Conservation (phyloP, 129 eudicot species). For the Tagetes erecta region DNA sequence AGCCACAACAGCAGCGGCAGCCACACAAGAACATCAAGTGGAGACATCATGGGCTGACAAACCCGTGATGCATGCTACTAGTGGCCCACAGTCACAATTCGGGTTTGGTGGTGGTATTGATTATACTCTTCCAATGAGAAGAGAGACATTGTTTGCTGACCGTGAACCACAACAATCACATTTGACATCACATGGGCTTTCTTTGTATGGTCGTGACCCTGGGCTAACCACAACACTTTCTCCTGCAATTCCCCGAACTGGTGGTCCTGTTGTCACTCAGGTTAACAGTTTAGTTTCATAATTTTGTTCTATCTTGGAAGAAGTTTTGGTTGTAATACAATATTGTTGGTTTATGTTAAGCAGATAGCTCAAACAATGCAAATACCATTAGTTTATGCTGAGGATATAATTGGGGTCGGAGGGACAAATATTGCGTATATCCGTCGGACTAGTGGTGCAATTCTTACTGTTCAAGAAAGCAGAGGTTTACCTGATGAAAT, state of each 20-base stretch:
- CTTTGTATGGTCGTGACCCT: constrained; percentile 65
- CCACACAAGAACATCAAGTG: constrained; percentile 49
- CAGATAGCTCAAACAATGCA: constrained; percentile 84
- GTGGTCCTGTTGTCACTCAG: constrained; percentile 75
- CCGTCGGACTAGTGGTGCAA: constrained; percentile 55
- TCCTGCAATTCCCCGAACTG: constrained; percentile 47
- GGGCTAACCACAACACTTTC: constrained; percentile 48
- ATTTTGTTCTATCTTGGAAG: constrained; percentile 3
- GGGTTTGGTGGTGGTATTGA: constrained; percentile 43
- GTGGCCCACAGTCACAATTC: constrained; percentile 26
- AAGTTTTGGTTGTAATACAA: constrained; percentile 1
- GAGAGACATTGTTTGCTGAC: constrained; percentile 59
- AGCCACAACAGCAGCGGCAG: constrained; percentile 30
- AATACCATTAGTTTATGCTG: constrained; percentile 76
- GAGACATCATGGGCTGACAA: constrained; percentile 74
- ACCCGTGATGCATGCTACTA: constrained; percentile 36
- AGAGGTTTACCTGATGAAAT: constrained; percentile 71
- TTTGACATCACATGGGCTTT: constrained; percentile 44
- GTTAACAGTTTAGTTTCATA: constrained; percentile 32
- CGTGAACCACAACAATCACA: constrained; percentile 67
- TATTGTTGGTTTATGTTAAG: constrained; percentile 13
- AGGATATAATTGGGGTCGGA: constrained; percentile 77
- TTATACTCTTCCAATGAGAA: constrained; percentile 49
- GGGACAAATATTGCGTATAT: constrained; percentile 78
- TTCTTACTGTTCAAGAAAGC: constrained; percentile 64